phyloP scores from a whole-genome alignment of 1,139 yeast species.

The Pichia norvegensis region DNA sequence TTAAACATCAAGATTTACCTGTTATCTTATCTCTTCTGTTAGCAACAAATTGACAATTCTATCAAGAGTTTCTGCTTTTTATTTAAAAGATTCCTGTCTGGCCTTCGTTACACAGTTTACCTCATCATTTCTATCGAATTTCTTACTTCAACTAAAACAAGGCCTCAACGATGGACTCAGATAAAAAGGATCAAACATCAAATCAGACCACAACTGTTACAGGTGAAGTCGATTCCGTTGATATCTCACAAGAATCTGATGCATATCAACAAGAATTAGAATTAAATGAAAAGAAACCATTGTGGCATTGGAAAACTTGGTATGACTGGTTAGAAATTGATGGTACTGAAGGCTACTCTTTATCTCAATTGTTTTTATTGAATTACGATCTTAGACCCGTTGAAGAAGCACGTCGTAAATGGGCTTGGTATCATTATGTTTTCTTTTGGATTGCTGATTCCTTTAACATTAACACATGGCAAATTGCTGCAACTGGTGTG shows the following conservation, averaged over 20 bases:
- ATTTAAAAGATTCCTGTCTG: too few relatives aligned
- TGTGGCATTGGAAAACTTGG: background rate
- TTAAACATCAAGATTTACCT: too few relatives aligned
- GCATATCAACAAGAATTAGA: slow-evolving; percentile 31
- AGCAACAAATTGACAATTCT: too few relatives aligned
- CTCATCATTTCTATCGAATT: background rate
- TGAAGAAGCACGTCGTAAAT: slow-evolving; percentile 54
- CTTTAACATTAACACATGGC: slow-evolving; percentile 84
- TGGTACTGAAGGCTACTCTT: slow-evolving; percentile 27
- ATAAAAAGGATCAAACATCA: slow-evolving; percentile 31
- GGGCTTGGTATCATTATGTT: slow-evolving; percentile 75
- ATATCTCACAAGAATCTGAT: slow-evolving; percentile 29
- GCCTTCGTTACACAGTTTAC: background rate
- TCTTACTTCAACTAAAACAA: background rate
- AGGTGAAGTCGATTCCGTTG: slow-evolving; percentile 14
- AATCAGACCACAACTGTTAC: slow-evolving; percentile 54
- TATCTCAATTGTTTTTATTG: slow-evolving; percentile 52
- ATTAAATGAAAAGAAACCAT: background rate
- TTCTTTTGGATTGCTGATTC: slow-evolving; percentile 83
- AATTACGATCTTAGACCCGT: slow-evolving; percentile 75
- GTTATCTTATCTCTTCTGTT: background rate
- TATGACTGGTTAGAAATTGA: background rate
- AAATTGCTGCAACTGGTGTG: slow-evolving; percentile 79
- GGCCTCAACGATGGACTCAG: background rate
- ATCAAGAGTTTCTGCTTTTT: too few relatives aligned